These are phyloP conservation scores for Boletus bicolor DNA, from an alignment of 768 basidiomycete species.

Conservation along the genomic window DNA sequence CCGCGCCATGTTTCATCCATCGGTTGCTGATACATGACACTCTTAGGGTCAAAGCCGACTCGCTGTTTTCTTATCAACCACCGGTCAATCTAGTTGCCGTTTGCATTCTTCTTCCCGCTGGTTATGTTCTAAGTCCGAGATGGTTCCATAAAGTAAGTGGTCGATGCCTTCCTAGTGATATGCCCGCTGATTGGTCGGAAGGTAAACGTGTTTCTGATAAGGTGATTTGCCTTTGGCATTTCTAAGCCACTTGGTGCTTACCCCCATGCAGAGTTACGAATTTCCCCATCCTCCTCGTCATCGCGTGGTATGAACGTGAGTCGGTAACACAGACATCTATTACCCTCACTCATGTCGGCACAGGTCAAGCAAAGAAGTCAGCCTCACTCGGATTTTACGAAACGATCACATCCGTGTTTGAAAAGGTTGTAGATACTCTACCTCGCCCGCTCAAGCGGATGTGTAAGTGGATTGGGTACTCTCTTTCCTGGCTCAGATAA, in stretches of 20 bases:
- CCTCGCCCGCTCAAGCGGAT: conserved; percentile 74
- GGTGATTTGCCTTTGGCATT: conserved; percentile 37
- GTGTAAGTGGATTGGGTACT: conserved; percentile 45
- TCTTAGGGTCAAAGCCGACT: conserved; percentile 79
- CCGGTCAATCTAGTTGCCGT: conserved; percentile 90
- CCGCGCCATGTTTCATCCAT: not conserved
- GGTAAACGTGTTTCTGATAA: conserved; percentile 88
- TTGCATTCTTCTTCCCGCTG: conserved; percentile 81
- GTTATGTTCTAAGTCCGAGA: conserved; percentile 82
- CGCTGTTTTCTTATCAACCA: conserved; percentile 90
- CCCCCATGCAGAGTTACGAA: conserved; percentile 57
- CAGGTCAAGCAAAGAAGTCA: conserved; percentile 60
- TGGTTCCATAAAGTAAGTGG: conserved; percentile 92
- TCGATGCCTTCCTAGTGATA: not conserved
- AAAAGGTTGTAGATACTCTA: conserved; percentile 68
- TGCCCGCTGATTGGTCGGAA: conserved; percentile 30
- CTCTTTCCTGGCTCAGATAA: not conserved
- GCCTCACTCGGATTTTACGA: conserved; percentile 70
- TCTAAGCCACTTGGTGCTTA: not conserved
- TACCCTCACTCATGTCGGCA: not conserved
- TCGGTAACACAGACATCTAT: not conserved
- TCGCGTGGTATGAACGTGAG: conserved; percentile 79
- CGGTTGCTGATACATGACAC: conserved; percentile 13
- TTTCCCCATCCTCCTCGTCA: conserved; percentile 76
- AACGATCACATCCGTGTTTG: conserved; percentile 62